Evolutionary conservation across 1,284 basidiomycete genomes (phyloP).

Genomic region (Neolentinus lepideus): DNA sequence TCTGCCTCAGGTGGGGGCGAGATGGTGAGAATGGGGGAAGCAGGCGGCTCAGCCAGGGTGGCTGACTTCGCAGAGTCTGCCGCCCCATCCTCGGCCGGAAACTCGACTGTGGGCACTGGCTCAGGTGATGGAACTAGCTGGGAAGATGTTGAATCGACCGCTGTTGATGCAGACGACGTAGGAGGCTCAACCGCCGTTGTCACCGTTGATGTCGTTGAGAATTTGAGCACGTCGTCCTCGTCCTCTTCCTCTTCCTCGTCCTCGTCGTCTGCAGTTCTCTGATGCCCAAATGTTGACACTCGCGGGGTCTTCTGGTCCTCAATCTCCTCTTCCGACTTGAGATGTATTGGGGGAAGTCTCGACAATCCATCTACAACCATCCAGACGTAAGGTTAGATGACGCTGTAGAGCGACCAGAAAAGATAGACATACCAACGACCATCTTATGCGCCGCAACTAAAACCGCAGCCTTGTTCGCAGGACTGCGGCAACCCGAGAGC

Average conservation of each 20-base stretch:
- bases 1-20: slow-evolving; percentile 20
- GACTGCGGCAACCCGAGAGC: slow-evolving; percentile 45
- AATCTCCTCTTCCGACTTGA: slow-evolving; percentile 44
- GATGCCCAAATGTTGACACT: slow-evolving; percentile 16
- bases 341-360: slow-evolving; percentile 52
- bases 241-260: slow-evolving; percentile 14
- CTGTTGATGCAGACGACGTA: not conserved
- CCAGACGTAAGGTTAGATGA: no score
- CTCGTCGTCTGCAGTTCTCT: slow-evolving; percentile 9
- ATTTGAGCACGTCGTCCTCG: slow-evolving; percentile 11
- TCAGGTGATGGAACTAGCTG: not conserved
- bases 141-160: not conserved
- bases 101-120: not conserved
- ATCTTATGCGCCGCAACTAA: slow-evolving; percentile 80
- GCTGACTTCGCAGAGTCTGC: not conserved
- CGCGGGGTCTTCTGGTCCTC: slow-evolving; percentile 28
- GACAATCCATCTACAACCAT: slow-evolving; percentile 76
- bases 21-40: slow-evolving; percentile 19
- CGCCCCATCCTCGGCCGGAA: not conserved
- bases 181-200: not conserved
- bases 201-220: not conserved
- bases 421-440: slow-evolving; percentile 64
- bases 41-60: not conserved
- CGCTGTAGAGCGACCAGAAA: no score
- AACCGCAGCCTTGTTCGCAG: slow-evolving; percentile 73